Conservation (phyloP, 1,284 basidiomycete species). For the Malassezia japonica region DNA sequence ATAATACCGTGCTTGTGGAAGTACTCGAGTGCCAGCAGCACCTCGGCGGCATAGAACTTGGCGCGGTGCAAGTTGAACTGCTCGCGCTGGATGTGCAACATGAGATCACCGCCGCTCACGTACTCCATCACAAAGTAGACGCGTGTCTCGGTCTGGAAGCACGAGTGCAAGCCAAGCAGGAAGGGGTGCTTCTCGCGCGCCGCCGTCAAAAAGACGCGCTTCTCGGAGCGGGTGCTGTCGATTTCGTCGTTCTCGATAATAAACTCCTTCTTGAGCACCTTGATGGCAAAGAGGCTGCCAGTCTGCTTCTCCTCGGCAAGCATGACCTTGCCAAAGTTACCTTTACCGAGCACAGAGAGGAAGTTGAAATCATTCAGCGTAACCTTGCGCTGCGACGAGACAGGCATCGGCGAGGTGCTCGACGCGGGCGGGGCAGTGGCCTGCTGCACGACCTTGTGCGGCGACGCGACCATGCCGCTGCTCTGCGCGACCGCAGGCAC, state of each 20-base stretch:
- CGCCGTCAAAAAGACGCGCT: conserved; percentile 91
- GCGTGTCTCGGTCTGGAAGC: conserved; percentile 98
- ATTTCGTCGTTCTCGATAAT: conserved; percentile 99
- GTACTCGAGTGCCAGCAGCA: conserved; percentile 89
- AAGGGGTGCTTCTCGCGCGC: conserved; percentile 95
- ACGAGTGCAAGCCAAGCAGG: conserved; percentile 89
- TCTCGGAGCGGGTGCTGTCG: conserved; percentile 97
- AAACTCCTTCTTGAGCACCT: conserved; percentile 99
- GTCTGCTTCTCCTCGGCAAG: conserved; percentile 93
- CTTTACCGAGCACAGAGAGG: conserved; percentile 93
- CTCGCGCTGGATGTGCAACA: conserved; percentile 71
- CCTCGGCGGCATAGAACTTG: conserved; percentile 98
- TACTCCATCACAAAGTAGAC: conserved; percentile 74
- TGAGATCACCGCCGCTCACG: conserved; percentile 67
- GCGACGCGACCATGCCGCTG: neutral
- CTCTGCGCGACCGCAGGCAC: neutral
- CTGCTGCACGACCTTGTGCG: conserved; percentile 14
- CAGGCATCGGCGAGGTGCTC: neutral
- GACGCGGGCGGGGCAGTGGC: conserved; percentile 4
- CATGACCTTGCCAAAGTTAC: conserved; percentile 99
- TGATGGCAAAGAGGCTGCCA: conserved; percentile 89
- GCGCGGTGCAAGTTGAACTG: conserved; percentile 73
- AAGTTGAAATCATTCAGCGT: conserved; percentile 99
- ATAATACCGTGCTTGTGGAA: conserved; percentile 98
- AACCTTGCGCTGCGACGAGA: conserved; percentile 64